phyloP scores from a whole-genome alignment of 768 basidiomycete species.

The Tricholoma furcatifolium region DNA sequence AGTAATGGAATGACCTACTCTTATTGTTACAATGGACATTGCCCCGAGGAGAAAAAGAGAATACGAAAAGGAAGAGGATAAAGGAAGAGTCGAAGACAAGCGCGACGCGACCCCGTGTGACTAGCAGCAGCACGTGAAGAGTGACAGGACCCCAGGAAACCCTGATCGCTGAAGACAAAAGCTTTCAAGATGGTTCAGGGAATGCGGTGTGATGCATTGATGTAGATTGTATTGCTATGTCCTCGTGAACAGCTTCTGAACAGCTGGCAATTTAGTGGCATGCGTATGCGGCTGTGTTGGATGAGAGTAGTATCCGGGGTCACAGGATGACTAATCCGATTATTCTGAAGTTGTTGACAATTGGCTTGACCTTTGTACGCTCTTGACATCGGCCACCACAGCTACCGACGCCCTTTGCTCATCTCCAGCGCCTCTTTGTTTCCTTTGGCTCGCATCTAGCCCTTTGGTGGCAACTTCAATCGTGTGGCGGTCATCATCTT shows the following conservation, averaged over 20 bases:
- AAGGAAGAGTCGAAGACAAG: slow-evolving; percentile 1
- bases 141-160: slow-evolving; percentile 9
- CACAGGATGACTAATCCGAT: slow-evolving; percentile 11
- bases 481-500: slow-evolving; percentile 5
- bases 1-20: slow-evolving; percentile 38
- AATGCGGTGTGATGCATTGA: background rate
- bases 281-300: slow-evolving; percentile 1
- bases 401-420: slow-evolving; percentile 2
- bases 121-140: slow-evolving; percentile 11
- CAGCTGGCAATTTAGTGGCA: too few relatives aligned
- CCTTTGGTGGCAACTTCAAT: background rate
- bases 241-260: background rate
- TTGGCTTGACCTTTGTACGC: background rate
- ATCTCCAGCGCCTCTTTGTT: slow-evolving; percentile 3
- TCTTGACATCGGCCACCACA: slow-evolving; percentile 13
- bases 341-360: slow-evolving; percentile 4
- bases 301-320: slow-evolving; percentile 8
- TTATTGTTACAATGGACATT: slow-evolving; percentile 73
- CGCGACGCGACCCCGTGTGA: slow-evolving; percentile 24
- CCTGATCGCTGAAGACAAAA: background rate
- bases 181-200: background rate
- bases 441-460: slow-evolving; percentile 3
- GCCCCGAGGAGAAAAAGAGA: slow-evolving; percentile 3
- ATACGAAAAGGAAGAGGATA: slow-evolving; percentile 1
- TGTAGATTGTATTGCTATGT: background rate